Conservation (phyloP, 2,329 filamentous ascomycete genomes). For the Aspergillus sp. region DNA sequence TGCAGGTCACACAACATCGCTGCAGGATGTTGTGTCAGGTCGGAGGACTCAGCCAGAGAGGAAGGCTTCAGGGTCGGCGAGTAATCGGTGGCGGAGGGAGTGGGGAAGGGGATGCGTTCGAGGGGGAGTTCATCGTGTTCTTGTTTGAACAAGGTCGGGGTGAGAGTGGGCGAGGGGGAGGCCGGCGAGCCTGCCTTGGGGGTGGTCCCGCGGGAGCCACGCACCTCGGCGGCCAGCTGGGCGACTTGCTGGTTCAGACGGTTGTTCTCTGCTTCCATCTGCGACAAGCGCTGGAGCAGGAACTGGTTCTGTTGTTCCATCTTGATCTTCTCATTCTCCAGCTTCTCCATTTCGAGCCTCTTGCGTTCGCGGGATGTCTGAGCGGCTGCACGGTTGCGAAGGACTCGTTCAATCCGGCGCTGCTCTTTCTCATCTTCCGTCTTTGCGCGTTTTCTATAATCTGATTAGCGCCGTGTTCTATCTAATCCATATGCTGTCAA, state of each 20-base stretch:
- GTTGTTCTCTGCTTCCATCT: conserved; percentile 57
- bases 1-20: conserved; percentile 99
- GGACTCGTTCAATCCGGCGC: conserved; percentile 92
- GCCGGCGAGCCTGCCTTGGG: conserved; percentile 37
- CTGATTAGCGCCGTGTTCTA: conserved; percentile 10
- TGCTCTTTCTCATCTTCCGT: conserved; percentile 99
- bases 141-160: conserved; percentile 44
- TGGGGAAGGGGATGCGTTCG: conserved; percentile 41
- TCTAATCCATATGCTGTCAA: not conserved
- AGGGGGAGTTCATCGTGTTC: conserved; percentile 42
- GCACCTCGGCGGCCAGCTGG: conserved; percentile 48
- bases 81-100: conserved; percentile 38
- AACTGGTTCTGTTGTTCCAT: conserved; percentile 72
- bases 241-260: conserved; percentile 51
- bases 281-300: conserved; percentile 62
- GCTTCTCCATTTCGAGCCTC: conserved; percentile 80
- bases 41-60: conserved; percentile 62
- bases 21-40: conserved; percentile 99
- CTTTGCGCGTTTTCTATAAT: conserved; percentile 84
- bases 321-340: conserved; percentile 63
- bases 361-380: conserved; percentile 96
- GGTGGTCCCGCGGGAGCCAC: conserved; percentile 38
- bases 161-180: conserved; percentile 39
- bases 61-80: conserved; percentile 41
- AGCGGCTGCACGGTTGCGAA: conserved; percentile 91